These are phyloP conservation scores for Erucastrum elatum DNA, from an alignment of 345 rosid genomes.

Conservation along the genomic window DNA sequence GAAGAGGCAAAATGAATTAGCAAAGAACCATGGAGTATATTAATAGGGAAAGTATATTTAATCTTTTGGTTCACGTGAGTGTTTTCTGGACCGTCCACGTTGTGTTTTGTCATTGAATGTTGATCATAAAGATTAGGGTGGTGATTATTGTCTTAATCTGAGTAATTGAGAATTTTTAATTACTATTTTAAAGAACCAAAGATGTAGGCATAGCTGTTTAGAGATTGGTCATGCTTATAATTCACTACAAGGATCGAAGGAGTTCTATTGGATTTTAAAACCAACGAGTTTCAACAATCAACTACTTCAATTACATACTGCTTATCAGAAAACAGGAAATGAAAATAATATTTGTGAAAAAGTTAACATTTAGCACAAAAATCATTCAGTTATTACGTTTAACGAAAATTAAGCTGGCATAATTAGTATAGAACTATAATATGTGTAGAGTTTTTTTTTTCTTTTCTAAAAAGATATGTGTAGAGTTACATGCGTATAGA, in stretches of 20 bases:
- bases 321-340: neutral
- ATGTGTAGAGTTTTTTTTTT: no score
- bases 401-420: neutral
- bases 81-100: conserved; percentile 43
- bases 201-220: conserved; percentile 46
- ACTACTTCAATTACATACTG: neutral
- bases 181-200: conserved; percentile 29
- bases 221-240: conserved; percentile 40
- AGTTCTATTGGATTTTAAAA: conserved; percentile 26
- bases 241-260: conserved; percentile 5
- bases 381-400: neutral
- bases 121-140: conserved; percentile 31
- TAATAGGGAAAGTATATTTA: conserved; percentile 1
- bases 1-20: conserved; percentile 17
- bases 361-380: neutral
- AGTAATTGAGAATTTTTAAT: conserved; percentile 47
- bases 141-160: conserved; percentile 39
- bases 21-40: neutral
- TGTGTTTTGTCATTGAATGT: conserved; percentile 10
- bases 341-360: neutral
- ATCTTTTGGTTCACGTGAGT: conserved; percentile 4
- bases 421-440: no score
- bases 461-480: neutral
- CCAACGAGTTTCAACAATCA: conserved; percentile 7
- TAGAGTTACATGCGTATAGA: neutral